Evolutionary conservation across 2,329 filamentous ascomycete species (phyloP), one percentile per base, ranked within the genome.

Genomic region (Botrytis cinerea): DNA sequence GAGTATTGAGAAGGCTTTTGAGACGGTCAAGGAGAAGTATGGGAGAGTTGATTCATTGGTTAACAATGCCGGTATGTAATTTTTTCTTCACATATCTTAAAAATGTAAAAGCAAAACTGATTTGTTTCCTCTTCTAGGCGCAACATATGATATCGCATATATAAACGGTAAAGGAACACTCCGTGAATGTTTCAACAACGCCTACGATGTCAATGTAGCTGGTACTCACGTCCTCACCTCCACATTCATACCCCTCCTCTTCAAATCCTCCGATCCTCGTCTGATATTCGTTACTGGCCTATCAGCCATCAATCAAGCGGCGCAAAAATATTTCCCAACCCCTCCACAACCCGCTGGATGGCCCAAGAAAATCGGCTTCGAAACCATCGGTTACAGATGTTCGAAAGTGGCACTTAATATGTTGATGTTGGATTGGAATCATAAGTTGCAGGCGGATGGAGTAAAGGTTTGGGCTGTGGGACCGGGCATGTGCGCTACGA

Each of bases 401-500:
- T 78, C 80, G 43, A 87, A 87, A 78, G 82, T 81, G 4, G 85
- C 82, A 0, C 75, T 87, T 57, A 86, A 86, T 74, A 86, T 86
- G 85, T 72, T 87, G 75, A 85, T 86, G 84, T 78, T 83, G 22
- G 83, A 86, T 74, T 86, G 83, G 82, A 74, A 80, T 62, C 81
- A 83, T 51, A 78, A 83, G 4, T 79, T 89, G 46, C 81, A 80
- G 67, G 82, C 82, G 1, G 87, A 89, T 70, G 85, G 85, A 0
- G 85, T 88, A 3, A 87, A 85, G 78, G 84, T 86, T 0, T 88
- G 82, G 81, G 78, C 78, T 40, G 79, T 88, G 20, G 83, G 81
- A 9, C 86, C 86, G 0, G 87, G 86, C 0, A 83, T 85, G 59
- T 77, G 88, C 64, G 85, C 83, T 1, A 88, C 86, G 0, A 81